Percentiles rank a stretch among this genome's conserved stretches.
These are phyloP conservation scores for Psilocybe azurescens DNA, from an alignment of 768 basidiomycete species.

Conservation along the genomic window DNA sequence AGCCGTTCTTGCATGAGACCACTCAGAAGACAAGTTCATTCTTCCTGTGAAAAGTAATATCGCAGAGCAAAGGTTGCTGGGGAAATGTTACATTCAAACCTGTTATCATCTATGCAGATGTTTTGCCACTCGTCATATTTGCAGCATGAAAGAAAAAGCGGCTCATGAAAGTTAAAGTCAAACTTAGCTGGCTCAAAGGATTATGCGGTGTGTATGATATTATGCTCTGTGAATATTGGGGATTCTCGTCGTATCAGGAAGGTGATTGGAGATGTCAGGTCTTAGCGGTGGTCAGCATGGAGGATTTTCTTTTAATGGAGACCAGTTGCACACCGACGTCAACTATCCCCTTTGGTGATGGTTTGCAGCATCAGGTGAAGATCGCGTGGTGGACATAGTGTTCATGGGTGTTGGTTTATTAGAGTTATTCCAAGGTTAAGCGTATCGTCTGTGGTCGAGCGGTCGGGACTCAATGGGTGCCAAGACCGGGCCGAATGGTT, in stretches of 20 bases:
- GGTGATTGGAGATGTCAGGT: not conserved
- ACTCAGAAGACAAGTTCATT: not conserved
- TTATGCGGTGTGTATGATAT: too few species aligned
- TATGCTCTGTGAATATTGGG: constrained; percentile 1
- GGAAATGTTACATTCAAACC: too few species aligned
- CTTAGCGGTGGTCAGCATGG: constrained; percentile 7
- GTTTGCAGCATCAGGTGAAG: not conserved
- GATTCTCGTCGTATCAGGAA: not conserved
- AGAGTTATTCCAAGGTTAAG: not conserved
- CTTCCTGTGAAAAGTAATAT: too few species aligned
- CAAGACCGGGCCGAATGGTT: not conserved
- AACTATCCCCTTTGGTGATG: constrained; percentile 13
- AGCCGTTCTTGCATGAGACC: not conserved
- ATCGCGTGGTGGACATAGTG: constrained; percentile 4
- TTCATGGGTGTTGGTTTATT: not conserved
- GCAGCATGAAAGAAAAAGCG: too few species aligned
- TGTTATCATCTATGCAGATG: too few species aligned
- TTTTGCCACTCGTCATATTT: too few species aligned
- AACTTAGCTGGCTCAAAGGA: not conserved
- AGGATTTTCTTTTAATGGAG: constrained; percentile 8
- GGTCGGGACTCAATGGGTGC: not conserved
- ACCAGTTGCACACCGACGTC: constrained; percentile 8
- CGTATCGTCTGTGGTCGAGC: not conserved
- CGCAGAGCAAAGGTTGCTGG: too few species aligned
- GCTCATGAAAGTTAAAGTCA: not conserved